Evolutionary conservation across 768 basidiomycete species (phyloP), one percentile per base, ranked within the genome.

Genomic region (Rhodotorula sphaerocarpa): DNA sequence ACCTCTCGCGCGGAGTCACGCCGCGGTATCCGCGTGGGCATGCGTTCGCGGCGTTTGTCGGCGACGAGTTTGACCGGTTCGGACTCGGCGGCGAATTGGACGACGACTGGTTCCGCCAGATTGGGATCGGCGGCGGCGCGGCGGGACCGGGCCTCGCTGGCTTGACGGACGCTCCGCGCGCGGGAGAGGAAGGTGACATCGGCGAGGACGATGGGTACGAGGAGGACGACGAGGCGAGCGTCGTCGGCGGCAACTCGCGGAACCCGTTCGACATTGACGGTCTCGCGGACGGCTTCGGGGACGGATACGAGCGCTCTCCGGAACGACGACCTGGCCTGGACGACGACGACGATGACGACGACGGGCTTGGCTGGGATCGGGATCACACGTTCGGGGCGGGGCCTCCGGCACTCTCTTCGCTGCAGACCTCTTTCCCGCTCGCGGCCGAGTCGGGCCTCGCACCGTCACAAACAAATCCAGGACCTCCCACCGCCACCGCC

Each of bases 1-100:
- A n/a, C n/a, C n/a, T n/a, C n/a, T n/a, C n/a, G n/a, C n/a, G n/a
- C n/a, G n/a, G n/a, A n/a, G n/a, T n/a, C n/a, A n/a, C n/a, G n/a
- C n/a, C 36, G 36, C 36, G 36, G 10, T 39, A 39, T 16, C 10
- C 36, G 9, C 36, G 36, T 39, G 36, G 36, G 9, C 36, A 39
- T 16, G 36, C 36, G 36, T 39, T 39, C 36, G 36, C 36, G 16
- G 36, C 36, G 42, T 21, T 34, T 18, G 58, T 55, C 21, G 63
- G 59, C 30, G 45, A 52, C 28, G 54, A 65, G 18, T 48, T 65
- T 41, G 63, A 65, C 23, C 47, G 50, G 23, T 65, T 59, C 33
- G 63, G 58, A 18, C 50, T 65, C 55, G 36, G 36, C 36, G 36
- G 36, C 36, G 36, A 39, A 16, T 39, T 39, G 9, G 36, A 39